phyloP scores from a whole-genome alignment of 129 eudicot genomes.

The Pulicaria dysenterica region DNA sequence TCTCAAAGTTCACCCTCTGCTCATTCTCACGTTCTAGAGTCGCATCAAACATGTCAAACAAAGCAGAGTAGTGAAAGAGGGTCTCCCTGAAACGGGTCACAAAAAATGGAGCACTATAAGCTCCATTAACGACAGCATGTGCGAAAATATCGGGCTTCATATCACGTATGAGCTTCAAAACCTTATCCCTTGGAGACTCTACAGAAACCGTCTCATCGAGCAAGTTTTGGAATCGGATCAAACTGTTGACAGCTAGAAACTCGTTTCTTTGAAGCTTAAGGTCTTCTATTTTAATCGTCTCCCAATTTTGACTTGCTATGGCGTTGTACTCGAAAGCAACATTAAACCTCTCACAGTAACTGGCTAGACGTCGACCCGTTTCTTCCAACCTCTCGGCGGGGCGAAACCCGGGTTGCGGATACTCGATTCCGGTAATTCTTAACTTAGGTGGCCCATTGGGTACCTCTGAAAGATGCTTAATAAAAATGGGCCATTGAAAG shows the following conservation, averaged over 20 bases:
- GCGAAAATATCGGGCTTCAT: slow-evolving; percentile 52
- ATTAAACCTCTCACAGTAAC: slow-evolving; percentile 47
- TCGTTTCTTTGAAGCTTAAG: slow-evolving; percentile 52
- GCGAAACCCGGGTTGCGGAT: slow-evolving; percentile 53
- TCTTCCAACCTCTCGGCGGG: slow-evolving; percentile 55
- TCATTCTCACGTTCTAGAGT: slow-evolving; percentile 43
- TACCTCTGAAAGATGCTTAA: slow-evolving; percentile 41
- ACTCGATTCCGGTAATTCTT: slow-evolving; percentile 62
- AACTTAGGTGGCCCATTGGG: slow-evolving; percentile 48
- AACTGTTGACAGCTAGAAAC: slow-evolving; percentile 53
- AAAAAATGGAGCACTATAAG: slow-evolving; percentile 56
- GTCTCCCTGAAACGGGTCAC: slow-evolving; percentile 60
- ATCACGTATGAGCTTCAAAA: slow-evolving; percentile 46
- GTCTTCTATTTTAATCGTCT: slow-evolving; percentile 46
- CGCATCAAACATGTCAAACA: slow-evolving; percentile 63
- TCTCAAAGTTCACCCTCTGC: slow-evolving; percentile 49
- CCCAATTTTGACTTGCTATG: slow-evolving; percentile 62
- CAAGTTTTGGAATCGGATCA: slow-evolving; percentile 41
- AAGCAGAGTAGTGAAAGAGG: slow-evolving; percentile 52
- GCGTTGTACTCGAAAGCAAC: slow-evolving; percentile 55
- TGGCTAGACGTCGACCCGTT: slow-evolving; percentile 49
- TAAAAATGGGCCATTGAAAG: slow-evolving; percentile 66
- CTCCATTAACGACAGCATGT: slow-evolving; percentile 48
- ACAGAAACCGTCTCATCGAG: slow-evolving; percentile 49
- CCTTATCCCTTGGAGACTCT: slow-evolving; percentile 47